Percentiles rank a stretch among this genome's conserved stretches.
Evolutionary conservation across 73 alveolate genomes (phyloP).

Genomic region (Paramecium biaurelia): DNA sequence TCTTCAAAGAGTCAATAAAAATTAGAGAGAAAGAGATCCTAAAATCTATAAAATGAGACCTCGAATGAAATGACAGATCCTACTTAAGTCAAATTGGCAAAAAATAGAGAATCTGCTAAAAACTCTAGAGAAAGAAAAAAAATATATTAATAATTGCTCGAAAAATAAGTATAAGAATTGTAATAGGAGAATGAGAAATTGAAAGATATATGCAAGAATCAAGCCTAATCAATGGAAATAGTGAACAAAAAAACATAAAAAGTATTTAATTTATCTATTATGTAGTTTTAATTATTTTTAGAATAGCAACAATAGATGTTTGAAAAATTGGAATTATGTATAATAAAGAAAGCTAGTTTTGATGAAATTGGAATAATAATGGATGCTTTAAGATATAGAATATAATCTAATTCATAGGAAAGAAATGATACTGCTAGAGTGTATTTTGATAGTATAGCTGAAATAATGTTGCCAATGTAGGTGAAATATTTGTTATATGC

Average conservation of each 20-base stretch:
- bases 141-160: conserved; percentile 2
- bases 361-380: background rate
- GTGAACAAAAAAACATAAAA: background rate
- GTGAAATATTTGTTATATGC: conserved; percentile 6
- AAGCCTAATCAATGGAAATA: background rate
- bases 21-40: conserved; percentile 15
- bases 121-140: conserved; percentile 51
- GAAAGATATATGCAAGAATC: background rate
- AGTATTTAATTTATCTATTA: background rate
- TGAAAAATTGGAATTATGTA: background rate
- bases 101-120: conserved; percentile 50
- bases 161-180: conserved; percentile 11
- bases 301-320: background rate
- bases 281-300: background rate
- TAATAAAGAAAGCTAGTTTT: background rate
- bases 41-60: background rate
- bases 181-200: conserved; percentile 31
- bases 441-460: conserved; percentile 28
- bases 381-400: conserved; percentile 39
- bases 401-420: background rate
- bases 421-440: conserved; percentile 36
- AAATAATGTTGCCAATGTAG: conserved; percentile 14
- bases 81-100: conserved; percentile 2
- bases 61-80: conserved; percentile 10
- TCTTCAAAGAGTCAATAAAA: conserved; percentile 33